These are phyloP conservation scores for Magnolia officinalis DNA, from an alignment of 164 flowering plant genomes.

Conservation along the genomic window DNA sequence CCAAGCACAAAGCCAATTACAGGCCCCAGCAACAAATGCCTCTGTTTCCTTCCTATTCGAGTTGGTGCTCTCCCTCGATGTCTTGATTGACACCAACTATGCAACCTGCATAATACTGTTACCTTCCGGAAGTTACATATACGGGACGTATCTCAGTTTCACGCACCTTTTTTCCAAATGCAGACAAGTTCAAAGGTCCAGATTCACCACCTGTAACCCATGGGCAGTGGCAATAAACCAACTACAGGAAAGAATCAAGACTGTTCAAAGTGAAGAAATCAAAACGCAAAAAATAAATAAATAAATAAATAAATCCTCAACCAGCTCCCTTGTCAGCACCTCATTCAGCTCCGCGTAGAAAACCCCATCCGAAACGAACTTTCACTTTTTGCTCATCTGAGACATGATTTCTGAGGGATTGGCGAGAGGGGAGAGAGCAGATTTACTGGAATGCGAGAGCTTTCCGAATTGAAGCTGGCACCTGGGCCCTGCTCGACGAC, in stretches of 20 bases:
- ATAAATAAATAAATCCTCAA: constrained; percentile 19
- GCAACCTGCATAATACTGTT: constrained; percentile 16
- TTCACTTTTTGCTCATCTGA: constrained; percentile 65
- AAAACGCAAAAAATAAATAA: no score
- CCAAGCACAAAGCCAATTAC: not conserved
- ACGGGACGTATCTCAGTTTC: constrained; percentile 20
- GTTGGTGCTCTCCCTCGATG: constrained; percentile 8
- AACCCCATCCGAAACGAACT: constrained; percentile 69
- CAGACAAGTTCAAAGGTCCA: no score
- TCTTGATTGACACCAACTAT: constrained; percentile 17
- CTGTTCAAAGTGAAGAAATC: no score
- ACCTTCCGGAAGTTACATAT: constrained; percentile 19
- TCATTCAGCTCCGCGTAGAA: constrained; percentile 31
- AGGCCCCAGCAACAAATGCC: constrained; percentile 7
- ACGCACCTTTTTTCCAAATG: not conserved
- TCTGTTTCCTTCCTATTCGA: constrained; percentile 14
- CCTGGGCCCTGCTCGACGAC: no score
- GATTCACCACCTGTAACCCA: no score
- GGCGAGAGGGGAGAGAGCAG: not conserved
- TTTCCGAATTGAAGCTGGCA: not conserved
- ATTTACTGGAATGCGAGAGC: not conserved
- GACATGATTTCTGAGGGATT: constrained; percentile 29
- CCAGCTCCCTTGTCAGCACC: constrained; percentile 30
- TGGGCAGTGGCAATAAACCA: no score
- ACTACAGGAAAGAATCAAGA: no score